Evolutionary conservation across 2,329 filamentous ascomycete genomes (phyloP), one percentile per base, ranked within the genome.

Genomic region (Grosmannia clavigera): DNA sequence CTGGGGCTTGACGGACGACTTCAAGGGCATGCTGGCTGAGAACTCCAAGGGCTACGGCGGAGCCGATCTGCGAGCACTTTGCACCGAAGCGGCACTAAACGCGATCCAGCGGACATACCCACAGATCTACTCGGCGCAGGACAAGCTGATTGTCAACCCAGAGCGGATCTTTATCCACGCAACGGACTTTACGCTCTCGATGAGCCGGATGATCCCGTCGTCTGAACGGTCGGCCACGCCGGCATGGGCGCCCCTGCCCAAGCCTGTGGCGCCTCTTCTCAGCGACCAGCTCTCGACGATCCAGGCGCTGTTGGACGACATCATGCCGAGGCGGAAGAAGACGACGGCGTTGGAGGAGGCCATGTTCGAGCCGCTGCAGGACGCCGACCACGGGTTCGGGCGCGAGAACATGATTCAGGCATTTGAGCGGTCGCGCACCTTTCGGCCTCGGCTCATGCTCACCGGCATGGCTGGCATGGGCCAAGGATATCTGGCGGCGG

Each of bases 161-260:
- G 81, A 82, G 62, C 89, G 85, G 67, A 96, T 99, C 68, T 84
- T 84, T 61, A 85, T 99, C 46, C 86, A 89, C 52, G 90, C 94
- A 5, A 94, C 94, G 60, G 94, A 99, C 72, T 99, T 99, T 68
- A 96, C 96, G 88, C 81, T 96, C 16, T 95, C 92, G 0, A 86
- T 96, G 69, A 95, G 96, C 76, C 95, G 95, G 73, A 90, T 99
- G 74, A 83, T 96, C 12, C 94, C 94, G 7, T 97, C 94, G 0
- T 97, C 94, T 0, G 90, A 97, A 71, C 81, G 94, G 63, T 92
- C 92, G 55, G 86, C 90, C 0, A 87, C 90, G 3, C 92, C 92
- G 14, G 89, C 87, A 14, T 92, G 92, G 58, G 82, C 87, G 16
- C 87, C 92, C 0, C 75, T 99, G 22, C 89, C 90, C 2, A 86